Evolutionary conservation across 768 basidiomycete species (phyloP).

Genomic region (Hypsizygus marmoreus): DNA sequence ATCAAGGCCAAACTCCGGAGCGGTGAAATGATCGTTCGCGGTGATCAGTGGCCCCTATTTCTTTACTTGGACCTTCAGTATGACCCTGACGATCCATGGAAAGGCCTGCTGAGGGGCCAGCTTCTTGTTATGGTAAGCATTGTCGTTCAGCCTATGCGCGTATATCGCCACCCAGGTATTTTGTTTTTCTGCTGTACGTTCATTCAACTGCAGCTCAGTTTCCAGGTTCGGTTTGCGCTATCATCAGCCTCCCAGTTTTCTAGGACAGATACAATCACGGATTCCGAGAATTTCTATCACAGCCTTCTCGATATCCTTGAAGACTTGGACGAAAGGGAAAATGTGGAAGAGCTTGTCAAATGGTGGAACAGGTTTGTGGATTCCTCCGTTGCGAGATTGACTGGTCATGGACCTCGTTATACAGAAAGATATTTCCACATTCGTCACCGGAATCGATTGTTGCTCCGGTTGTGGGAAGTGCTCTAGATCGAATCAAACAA

Average conservation of each 20-base stretch:
- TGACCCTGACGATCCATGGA: constrained; percentile 25
- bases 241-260: constrained; percentile 4
- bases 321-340: background rate
- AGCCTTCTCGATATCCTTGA: constrained; percentile 3
- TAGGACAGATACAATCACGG: constrained; percentile 1
- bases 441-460: background rate
- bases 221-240: constrained; percentile 6
- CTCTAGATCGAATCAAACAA: constrained; percentile 3
- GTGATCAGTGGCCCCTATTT: constrained; percentile 27
- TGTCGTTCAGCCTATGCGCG: too few relatives aligned
- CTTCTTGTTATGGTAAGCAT: constrained; percentile 21
- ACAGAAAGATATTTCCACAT: constrained; percentile 6
- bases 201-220: background rate
- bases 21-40: constrained; percentile 15
- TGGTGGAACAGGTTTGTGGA: constrained; percentile 4
- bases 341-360: background rate
- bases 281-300: constrained; percentile 4
- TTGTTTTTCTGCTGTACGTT: too few relatives aligned
- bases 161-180: too few relatives aligned
- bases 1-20: constrained; percentile 7
- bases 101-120: constrained; percentile 22
- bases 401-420: background rate
- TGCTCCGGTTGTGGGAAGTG: background rate
- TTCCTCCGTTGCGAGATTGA: background rate
- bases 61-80: constrained; percentile 21